Evolutionary conservation across 2,329 filamentous ascomycete species (phyloP), one percentile per base, ranked within the genome.

Genomic region (Gnomoniopsis smithogilvyi): DNA sequence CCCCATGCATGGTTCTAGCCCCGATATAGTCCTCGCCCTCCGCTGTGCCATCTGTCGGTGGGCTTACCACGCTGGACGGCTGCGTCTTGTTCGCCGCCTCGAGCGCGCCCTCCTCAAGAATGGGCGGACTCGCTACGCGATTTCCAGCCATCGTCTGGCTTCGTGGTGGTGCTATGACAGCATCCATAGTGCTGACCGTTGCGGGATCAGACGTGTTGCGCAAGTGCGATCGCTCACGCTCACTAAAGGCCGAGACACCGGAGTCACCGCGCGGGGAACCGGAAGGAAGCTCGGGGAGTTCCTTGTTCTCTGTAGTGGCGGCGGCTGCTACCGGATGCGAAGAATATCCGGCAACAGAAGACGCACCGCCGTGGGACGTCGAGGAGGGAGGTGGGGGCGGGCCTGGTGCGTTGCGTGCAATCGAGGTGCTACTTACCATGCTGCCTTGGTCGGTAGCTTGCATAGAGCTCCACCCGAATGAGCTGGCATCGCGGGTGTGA

Each of bases 191-290:
- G 58, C 70, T 74, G 24, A 77, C 72, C 2, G 74, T 77, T 1
- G 68, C 67, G 0, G 61, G 61, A 60, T 76, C 74, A 67, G 76
- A 78, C 48, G 74, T 69, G 43, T 78, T 72, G 2, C 77, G 71
- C 55, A 78, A 63, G 58, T 79, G 77, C 12, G 69, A 60, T 14
- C 70, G 64, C 22, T 78, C 74, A 11, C 71, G 68, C 41, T 77
- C 75, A 64, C 73, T 78, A 30, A 79, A 62, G 33, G 70, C 70
- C 17, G 76, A 78, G 17, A 78, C 66, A 54, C 71, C 74, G n/a
- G 75, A 78, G 38, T 69, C 67, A 26, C 73, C 65, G 48, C 67
- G 66, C 26, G 59, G 57, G 24, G 60, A 59, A 48, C 24, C 34
- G 21, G 43, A 22, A 19, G 57, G 54, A 11, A 53, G 53, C 51